These are phyloP conservation scores for Scedosporium aurantiacum DNA, from an alignment of 2,329 filamentous ascomycete genomes.

Conservation along the genomic window DNA sequence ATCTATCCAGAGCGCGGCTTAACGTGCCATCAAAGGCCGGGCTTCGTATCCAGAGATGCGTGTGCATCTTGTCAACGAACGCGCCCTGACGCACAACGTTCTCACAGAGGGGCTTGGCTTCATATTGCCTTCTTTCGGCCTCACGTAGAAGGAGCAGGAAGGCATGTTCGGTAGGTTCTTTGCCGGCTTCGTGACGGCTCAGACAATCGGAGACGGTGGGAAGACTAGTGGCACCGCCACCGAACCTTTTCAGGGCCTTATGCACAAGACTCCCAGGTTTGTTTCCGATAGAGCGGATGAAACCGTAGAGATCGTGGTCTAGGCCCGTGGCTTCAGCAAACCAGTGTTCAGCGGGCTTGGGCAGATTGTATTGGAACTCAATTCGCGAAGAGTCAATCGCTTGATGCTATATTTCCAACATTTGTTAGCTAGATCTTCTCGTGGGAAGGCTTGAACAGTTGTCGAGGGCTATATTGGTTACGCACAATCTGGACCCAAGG, in stretches of 20 bases:
- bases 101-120: constrained; percentile 8
- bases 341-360: background rate
- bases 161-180: background rate
- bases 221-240: background rate
- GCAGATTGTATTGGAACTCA: background rate
- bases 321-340: background rate
- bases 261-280: background rate
- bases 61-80: constrained; percentile 30
- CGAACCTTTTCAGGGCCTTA: background rate
- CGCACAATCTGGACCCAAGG: constrained; percentile 2
- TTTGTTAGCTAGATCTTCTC: background rate
- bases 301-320: background rate
- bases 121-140: too few relatives aligned
- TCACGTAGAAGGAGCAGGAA: background rate
- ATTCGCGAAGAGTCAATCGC: background rate
- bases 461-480: background rate
- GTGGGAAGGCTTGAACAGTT: background rate
- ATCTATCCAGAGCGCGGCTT: constrained; percentile 22
- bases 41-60: constrained; percentile 26
- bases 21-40: constrained; percentile 23
- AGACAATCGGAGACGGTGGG: background rate
- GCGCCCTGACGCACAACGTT: constrained; percentile 24
- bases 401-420: background rate
- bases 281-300: background rate
- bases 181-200: background rate